Conservation (phyloP, 2,329 filamentous ascomycete species). For the Gremmenia infestans region DNA sequence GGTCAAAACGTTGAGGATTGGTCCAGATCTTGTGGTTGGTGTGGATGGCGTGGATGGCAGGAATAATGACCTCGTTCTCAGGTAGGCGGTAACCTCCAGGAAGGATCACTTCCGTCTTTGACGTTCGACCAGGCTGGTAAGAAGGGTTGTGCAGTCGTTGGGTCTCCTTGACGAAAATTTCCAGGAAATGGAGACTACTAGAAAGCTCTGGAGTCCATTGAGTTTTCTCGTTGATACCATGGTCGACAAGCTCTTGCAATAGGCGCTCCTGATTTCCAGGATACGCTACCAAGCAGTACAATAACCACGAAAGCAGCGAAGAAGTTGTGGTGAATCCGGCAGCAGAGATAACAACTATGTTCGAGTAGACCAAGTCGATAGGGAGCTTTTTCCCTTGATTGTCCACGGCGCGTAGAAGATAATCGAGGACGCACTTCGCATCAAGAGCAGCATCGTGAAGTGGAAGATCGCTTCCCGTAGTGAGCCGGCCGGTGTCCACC, state of each 20-base stretch:
- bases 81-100: slow-evolving; percentile 42
- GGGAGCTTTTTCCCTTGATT: slow-evolving; percentile 39
- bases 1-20: slow-evolving; percentile 15
- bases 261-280: slow-evolving; percentile 40
- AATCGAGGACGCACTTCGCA: slow-evolving; percentile 29
- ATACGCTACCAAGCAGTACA: slow-evolving; percentile 40
- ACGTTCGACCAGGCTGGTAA: slow-evolving; percentile 43
- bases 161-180: slow-evolving; percentile 41
- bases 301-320: slow-evolving; percentile 42
- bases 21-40: slow-evolving; percentile 21
- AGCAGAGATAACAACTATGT: slow-evolving; percentile 36
- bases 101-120: slow-evolving; percentile 38
- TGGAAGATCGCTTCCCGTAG: slow-evolving; percentile 31
- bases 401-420: slow-evolving; percentile 38
- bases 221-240: slow-evolving; percentile 30
- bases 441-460: slow-evolving; percentile 35
- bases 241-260: slow-evolving; percentile 41
- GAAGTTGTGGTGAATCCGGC: slow-evolving; percentile 45
- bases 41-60: slow-evolving; percentile 20
- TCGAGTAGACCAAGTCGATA: slow-evolving; percentile 28
- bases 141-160: slow-evolving; percentile 42
- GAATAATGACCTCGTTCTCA: slow-evolving; percentile 28
- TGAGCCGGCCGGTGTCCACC: neutral
- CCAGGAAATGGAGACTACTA: slow-evolving; percentile 34
- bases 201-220: slow-evolving; percentile 33